These are phyloP conservation scores for Paraconiothyrium brasiliense DNA, from an alignment of 2,329 filamentous ascomycete species.

Conservation along the genomic window DNA sequence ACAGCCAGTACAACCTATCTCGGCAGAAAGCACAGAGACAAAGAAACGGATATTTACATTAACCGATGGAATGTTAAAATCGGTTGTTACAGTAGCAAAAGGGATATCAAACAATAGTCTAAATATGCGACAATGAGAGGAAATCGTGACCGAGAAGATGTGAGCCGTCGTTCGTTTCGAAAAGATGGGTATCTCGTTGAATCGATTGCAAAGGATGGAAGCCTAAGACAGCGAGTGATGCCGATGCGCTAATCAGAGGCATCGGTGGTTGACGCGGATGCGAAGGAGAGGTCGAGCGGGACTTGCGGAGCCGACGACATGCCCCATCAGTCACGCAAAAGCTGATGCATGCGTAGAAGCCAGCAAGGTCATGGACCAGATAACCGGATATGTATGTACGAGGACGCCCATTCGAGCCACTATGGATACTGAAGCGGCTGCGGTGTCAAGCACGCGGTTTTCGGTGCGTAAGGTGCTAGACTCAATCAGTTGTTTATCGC, in stretches of 20 bases:
- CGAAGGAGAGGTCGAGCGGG: not conserved
- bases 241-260: slow-evolving; percentile 13
- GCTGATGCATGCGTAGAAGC: slow-evolving; percentile 8
- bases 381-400: slow-evolving; percentile 15
- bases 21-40: not conserved
- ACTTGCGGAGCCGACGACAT: slow-evolving; percentile 1
- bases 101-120: slow-evolving; percentile 15
- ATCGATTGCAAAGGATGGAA: slow-evolving; percentile 14
- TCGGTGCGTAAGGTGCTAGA: slow-evolving; percentile 8
- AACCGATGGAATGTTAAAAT: not conserved
- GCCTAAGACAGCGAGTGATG: slow-evolving; percentile 12
- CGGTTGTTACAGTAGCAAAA: slow-evolving; percentile 12
- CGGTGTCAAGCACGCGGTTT: not conserved
- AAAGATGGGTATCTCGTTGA: slow-evolving; percentile 16
- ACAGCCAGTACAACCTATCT: not conserved
- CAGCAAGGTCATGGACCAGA: slow-evolving; percentile 4
- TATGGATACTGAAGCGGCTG: not conserved
- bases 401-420: slow-evolving; percentile 5
- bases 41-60: slow-evolving; percentile 10
- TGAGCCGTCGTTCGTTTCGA: not conserved
- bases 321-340: slow-evolving; percentile 12
- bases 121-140: slow-evolving; percentile 2
- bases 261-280: slow-evolving; percentile 3
- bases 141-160: slow-evolving; percentile 10
- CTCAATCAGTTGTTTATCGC: not conserved